phyloP scores from a whole-genome alignment of 257 asterid species.

The Datura wrightii region DNA sequence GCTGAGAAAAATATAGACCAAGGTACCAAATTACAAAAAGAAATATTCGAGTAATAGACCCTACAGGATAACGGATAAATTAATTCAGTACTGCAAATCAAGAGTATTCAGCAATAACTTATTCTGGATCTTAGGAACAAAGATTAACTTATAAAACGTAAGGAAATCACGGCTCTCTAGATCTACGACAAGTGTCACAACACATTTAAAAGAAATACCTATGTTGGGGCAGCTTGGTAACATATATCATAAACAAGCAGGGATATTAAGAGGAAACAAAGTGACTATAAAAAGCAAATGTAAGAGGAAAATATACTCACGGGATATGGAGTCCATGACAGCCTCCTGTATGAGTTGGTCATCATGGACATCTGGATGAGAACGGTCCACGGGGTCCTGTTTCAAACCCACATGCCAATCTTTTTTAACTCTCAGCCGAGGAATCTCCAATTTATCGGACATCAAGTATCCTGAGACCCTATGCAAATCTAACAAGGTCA shows the following conservation, averaged over 20 bases:
- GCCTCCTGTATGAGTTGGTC: slow-evolving; percentile 74
- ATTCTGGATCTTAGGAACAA: not conserved
- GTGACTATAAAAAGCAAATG: slow-evolving; percentile 16
- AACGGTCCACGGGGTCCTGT: slow-evolving; percentile 84
- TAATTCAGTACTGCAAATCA: slow-evolving; percentile 10
- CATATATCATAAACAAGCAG: not conserved
- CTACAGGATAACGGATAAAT: not conserved
- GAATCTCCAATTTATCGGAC: slow-evolving; percentile 91
- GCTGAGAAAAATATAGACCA: slow-evolving; percentile 1
- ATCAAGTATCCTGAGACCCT: slow-evolving; percentile 95
- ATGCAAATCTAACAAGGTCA: slow-evolving; percentile 32
- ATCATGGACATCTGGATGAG: slow-evolving; percentile 95
- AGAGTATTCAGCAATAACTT: not conserved
- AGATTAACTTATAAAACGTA: not conserved
- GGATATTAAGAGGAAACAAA: slow-evolving; percentile 24
- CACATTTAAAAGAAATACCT: not conserved
- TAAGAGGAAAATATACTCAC: slow-evolving; percentile 51
- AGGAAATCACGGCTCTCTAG: not conserved
- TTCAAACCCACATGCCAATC: slow-evolving; percentile 96
- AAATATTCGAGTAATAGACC: not conserved
- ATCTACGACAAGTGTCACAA: not conserved
- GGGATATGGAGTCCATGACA: slow-evolving; percentile 50
- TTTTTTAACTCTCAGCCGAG: slow-evolving; percentile 86
- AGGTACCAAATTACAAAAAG: slow-evolving; percentile 14
- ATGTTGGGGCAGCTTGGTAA: slow-evolving; percentile 12